Conservation (phyloP, 441 rosid species). For the Populus hybrid region DNA sequence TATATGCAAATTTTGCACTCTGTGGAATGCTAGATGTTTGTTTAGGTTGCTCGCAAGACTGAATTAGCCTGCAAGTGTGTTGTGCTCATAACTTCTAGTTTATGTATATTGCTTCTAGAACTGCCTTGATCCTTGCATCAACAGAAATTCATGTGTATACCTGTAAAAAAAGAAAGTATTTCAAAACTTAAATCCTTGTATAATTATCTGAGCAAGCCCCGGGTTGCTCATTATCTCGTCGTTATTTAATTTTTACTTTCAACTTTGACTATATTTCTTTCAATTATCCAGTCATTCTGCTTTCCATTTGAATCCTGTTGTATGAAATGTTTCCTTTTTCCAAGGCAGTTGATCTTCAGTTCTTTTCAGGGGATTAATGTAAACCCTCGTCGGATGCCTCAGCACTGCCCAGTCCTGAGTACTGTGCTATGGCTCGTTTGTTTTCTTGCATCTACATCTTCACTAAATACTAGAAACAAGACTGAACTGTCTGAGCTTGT, state of each 20-base stretch:
- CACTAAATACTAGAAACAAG: neutral
- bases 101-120: neutral
- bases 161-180: neutral
- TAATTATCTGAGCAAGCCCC: neutral
- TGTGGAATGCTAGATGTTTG: neutral
- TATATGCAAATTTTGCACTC: neutral
- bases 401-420: neutral
- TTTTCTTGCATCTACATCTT: neutral
- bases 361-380: neutral
- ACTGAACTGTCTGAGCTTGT: slow-evolving; percentile 4
- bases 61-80: neutral
- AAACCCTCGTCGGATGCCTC: neutral
- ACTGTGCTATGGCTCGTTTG: neutral
- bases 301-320: no score
- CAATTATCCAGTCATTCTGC: no score
- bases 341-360: neutral
- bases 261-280: no score
- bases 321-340: neutral
- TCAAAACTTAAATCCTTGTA: neutral
- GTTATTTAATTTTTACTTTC: no score
- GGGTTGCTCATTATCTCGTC: neutral
- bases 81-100: neutral
- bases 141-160: neutral
- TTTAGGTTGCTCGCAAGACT: no score
- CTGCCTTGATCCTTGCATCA: neutral